Percentiles rank a stretch among this genome's conserved stretches.
phyloP scores from a whole-genome alignment of 2,329 filamentous ascomycete genomes.

The Fusarium buxicola region DNA sequence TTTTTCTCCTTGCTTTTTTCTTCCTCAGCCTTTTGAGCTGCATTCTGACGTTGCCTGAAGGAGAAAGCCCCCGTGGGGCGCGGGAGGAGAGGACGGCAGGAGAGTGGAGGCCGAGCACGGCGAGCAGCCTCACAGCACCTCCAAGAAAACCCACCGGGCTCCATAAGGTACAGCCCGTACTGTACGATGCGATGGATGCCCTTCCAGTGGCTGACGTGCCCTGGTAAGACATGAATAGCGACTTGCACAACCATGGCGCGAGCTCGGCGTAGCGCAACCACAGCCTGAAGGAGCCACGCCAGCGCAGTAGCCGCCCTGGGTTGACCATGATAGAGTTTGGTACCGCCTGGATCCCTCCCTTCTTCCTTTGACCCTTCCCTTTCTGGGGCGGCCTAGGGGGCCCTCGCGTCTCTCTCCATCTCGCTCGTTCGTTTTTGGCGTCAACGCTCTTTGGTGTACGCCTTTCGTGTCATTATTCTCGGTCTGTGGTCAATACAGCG shows the following conservation, averaged over 20 bases:
- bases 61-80: conserved; percentile 26
- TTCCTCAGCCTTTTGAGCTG: background rate
- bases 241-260: background rate
- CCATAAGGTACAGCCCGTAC: no score
- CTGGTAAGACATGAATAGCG: conserved; percentile 9
- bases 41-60: conserved; percentile 21
- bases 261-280: conserved; percentile 5
- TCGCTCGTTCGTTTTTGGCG: conserved; percentile 3
- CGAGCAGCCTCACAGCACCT: no score
- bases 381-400: background rate
- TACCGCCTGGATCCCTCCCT: conserved; percentile 30
- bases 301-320: conserved; percentile 24
- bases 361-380: conserved; percentile 2
- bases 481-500: conserved; percentile 25
- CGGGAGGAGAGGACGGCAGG: background rate
- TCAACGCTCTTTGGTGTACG: conserved; percentile 3
- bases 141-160: no score
- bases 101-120: background rate
- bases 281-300: conserved; percentile 25
- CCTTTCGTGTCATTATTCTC: conserved; percentile 8
- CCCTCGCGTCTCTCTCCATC: conserved; percentile 6
- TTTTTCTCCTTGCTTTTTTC: conserved; percentile 12
- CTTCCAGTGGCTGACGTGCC: conserved; percentile 16
- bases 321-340: conserved; percentile 40
- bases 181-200: background rate